phyloP scores from a whole-genome alignment of 768 basidiomycete genomes.

The Pholiota microspora region DNA sequence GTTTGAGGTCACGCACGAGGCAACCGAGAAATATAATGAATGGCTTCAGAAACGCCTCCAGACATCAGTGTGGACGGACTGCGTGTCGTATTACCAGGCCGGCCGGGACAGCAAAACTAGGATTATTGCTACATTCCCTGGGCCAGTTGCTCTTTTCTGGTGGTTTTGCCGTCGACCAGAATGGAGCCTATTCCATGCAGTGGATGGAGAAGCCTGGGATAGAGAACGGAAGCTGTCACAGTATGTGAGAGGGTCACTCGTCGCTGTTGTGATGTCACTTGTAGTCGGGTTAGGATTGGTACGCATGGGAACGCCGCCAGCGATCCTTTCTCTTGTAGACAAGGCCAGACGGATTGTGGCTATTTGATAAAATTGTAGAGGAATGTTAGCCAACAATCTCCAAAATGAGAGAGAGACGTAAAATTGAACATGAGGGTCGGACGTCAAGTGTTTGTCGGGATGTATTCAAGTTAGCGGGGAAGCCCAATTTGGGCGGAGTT shows the following conservation, averaged over 20 bases:
- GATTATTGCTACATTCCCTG: conserved; percentile 52
- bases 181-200: conserved; percentile 42
- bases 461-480: conserved; percentile 7
- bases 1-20: conserved; percentile 45
- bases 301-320: conserved; percentile 9
- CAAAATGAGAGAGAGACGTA: neutral
- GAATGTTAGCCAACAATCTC: neutral
- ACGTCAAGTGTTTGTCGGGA: neutral
- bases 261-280: conserved; percentile 22
- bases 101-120: conserved; percentile 35
- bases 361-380: neutral
- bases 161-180: conserved; percentile 41
- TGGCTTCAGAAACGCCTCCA: conserved; percentile 48
- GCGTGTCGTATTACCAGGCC: conserved; percentile 51
- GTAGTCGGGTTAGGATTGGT: conserved; percentile 18
- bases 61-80: conserved; percentile 51
- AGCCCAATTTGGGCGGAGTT: conserved; percentile 31
- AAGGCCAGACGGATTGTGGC: neutral
- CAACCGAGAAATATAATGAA: conserved; percentile 47
- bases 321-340: neutral
- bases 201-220: conserved; percentile 39
- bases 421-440: conserved; percentile 7
- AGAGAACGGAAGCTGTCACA: conserved; percentile 23
- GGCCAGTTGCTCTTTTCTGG: conserved; percentile 50
- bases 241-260: conserved; percentile 20